Base-by-base conservation (phyloP, 768 basidiomycete species). In the Agaricus sinodeliciosus region DNA sequence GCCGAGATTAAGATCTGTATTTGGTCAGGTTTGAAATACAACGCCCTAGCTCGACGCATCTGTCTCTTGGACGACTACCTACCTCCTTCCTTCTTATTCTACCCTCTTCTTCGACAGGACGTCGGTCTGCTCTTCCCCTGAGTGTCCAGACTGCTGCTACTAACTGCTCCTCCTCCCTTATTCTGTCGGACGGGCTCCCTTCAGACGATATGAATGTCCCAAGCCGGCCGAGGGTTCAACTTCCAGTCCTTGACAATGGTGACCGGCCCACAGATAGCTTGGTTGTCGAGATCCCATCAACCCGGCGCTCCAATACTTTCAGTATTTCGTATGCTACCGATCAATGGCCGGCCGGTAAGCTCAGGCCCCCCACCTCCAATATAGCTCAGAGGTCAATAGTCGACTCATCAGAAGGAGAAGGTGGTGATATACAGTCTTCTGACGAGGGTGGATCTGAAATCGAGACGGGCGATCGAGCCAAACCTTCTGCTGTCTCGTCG, bases 311-410 rank as follows among this genome's bases (percentile, higher is more conserved):
- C 50, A 84, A 66, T 69, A 81, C 77, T 65, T 85, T 85, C 65
- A 79, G 75, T 36, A 68, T 85, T 51, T 77, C 81, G 31, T 82
- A 79, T 76, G 75, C 80, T 12, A 75, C 80, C 12, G 39, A 42
- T 69, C 70, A 28, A 35, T 27, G 45, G 45, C 52, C 40, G 9
- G 39, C 36, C 13, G 41, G 34, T 26, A 51, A 26, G 19, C 7
- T 63, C 69, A 18, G 55, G 68, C 68, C 49, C 67, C 69, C 51
- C 16, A n/a, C 6, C 35, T 49, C 46, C 22, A 27, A 18, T 48
- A 46, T 46, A 26, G 43, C 36, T 39, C 35, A 19, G 19, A 37
- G 41, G 22, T 31, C 40, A 31, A 22, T 18, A 25, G 13, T 35
- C 8, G 45, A 49, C 13, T 47, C 55, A 12, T 56, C 55, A 16